Evolutionary conservation across 371 early-diverging fungal species (phyloP).

Genomic region (Lichtheimia corymbifera): DNA sequence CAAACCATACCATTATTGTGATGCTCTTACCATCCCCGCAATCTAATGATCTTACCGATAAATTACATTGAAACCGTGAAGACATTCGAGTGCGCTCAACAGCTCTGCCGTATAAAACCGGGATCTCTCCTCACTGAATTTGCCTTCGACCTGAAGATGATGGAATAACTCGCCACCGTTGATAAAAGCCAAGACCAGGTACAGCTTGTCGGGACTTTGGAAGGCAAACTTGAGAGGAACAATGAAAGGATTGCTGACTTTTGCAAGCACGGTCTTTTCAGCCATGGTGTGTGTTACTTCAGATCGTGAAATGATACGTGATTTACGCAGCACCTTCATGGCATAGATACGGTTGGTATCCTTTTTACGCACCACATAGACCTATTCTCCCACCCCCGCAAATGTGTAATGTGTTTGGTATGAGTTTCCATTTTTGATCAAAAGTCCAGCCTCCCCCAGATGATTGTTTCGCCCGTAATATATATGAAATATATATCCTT

Average conservation of each 20-base stretch:
- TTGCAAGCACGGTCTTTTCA: constrained; percentile 87
- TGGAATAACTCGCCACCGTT: constrained; percentile 95
- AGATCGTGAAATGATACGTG: constrained; percentile 89
- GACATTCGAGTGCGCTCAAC: constrained; percentile 80
- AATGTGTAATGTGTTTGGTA: background rate
- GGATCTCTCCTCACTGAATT: constrained; percentile 68
- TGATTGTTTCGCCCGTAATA: background rate
- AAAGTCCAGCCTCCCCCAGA: background rate
- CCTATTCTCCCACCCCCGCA: constrained; percentile 31
- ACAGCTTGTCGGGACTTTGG: constrained; percentile 86
- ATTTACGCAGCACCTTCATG: constrained; percentile 95
- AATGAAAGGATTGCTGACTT: constrained; percentile 86
- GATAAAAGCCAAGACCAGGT: constrained; percentile 90
- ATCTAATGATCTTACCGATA: constrained; percentile 58
- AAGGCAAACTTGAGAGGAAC: constrained; percentile 88
- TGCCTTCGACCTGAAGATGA: constrained; percentile 81
- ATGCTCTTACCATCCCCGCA: background rate
- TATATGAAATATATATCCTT: background rate
- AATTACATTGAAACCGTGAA: constrained; percentile 87
- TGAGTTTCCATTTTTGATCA: background rate
- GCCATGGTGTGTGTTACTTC: constrained; percentile 88
- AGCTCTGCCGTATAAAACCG: constrained; percentile 78
- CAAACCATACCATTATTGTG: background rate
- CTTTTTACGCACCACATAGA: constrained; percentile 94
- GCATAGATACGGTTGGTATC: constrained; percentile 96